phyloP scores from a whole-genome alignment of 805 yeast genomes.

The Candida taoyuanica region DNA sequence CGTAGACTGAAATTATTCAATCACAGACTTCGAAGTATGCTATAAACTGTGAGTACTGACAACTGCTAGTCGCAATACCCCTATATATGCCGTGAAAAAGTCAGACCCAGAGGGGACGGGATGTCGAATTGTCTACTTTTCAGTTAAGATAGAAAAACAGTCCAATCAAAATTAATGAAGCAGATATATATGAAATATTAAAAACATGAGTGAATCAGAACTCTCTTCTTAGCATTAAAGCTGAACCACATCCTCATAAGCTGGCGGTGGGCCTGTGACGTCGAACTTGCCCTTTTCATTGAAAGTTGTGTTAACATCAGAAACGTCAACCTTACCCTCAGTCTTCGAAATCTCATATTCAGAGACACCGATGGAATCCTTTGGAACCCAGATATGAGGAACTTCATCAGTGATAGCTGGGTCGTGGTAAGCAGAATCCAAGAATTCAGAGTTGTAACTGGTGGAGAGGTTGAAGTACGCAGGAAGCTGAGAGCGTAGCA shows the following conservation, averaged over 20 bases:
- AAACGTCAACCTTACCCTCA: constrained; percentile 48
- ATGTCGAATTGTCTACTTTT: too few species aligned
- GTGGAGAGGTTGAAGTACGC: constrained; percentile 31
- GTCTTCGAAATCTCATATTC: constrained; percentile 53
- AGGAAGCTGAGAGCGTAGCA: constrained; percentile 37
- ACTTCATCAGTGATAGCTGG: constrained; percentile 53
- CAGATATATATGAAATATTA: constrained; percentile 1
- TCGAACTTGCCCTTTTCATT: constrained; percentile 52
- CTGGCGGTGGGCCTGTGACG: constrained; percentile 67
- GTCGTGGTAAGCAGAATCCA: constrained; percentile 41
- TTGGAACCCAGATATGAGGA: constrained; percentile 69
- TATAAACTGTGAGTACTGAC: too few species aligned
- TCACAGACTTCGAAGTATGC: too few species aligned
- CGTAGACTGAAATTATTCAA: too few species aligned
- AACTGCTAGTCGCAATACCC: too few species aligned
- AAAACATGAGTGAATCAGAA: background rate
- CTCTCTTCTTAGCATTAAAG: constrained; percentile 1
- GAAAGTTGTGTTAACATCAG: constrained; percentile 52
- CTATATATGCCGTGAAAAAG: too few species aligned
- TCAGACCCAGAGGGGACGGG: too few species aligned
- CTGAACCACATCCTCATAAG: constrained; percentile 41
- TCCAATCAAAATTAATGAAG: too few species aligned
- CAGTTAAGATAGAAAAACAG: too few species aligned
- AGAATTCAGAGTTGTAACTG: constrained; percentile 29
- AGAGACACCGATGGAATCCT: constrained; percentile 64